Percentiles rank a stretch among this genome's conserved stretches.
Conservation (phyloP, 495 filamentous ascomycete species). For the Penicillium nucicola region DNA sequence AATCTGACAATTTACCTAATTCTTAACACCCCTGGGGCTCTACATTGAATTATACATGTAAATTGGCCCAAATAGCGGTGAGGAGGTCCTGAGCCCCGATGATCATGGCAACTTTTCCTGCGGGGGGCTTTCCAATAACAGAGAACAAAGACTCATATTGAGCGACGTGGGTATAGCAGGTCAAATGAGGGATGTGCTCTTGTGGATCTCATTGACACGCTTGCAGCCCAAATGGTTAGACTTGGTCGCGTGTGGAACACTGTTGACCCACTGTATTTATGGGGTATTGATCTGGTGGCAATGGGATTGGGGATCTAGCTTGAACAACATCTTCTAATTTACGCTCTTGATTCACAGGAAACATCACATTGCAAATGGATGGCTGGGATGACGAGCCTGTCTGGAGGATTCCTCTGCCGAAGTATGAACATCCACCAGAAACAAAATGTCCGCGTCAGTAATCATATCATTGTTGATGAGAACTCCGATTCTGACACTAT, state of each 20-base stretch:
- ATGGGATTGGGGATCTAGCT: neutral
- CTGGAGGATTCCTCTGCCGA: neutral
- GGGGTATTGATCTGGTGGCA: neutral
- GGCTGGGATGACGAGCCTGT: neutral
- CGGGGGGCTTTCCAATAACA: neutral
- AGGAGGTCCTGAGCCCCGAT: neutral
- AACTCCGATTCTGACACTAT: neutral
- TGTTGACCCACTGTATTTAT: neutral
- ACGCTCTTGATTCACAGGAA: neutral
- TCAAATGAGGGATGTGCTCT: neutral
- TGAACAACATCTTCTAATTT: neutral
- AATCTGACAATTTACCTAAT: too few relatives aligned
- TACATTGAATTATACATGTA: neutral
- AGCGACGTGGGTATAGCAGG: neutral
- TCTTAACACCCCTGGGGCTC: too few relatives aligned
- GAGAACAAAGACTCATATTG: neutral
- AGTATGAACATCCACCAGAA: slow-evolving; percentile 5
- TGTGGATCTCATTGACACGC: neutral
- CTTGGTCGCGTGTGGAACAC: neutral
- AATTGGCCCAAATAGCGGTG: neutral
- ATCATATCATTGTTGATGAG: neutral
- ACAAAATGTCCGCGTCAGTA: slow-evolving; percentile 1
- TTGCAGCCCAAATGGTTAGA: neutral
- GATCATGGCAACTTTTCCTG: neutral
- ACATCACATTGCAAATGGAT: neutral